Evolutionary conservation across 495 filamentous ascomycete species (phyloP), one percentile per base, ranked within the genome.

Genomic region (Acidomyces sp.): DNA sequence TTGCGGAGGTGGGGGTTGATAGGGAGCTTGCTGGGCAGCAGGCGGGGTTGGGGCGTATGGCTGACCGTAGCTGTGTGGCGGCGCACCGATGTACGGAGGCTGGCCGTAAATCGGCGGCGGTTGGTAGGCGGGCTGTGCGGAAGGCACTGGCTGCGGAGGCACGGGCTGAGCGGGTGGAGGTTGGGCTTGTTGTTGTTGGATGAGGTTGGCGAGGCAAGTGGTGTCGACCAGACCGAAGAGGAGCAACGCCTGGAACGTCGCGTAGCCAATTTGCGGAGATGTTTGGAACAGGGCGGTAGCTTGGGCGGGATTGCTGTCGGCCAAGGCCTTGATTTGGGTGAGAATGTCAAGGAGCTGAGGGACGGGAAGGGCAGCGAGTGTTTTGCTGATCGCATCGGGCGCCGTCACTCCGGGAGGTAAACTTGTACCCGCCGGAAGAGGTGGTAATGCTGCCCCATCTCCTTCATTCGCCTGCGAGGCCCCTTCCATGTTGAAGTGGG

Each of bases 291-390:
- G 73, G 55, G 94, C 85, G 7, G 80, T 85, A 0, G 87, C 87
- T 54, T 85, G 81, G 3, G 69, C 65, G 1, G 90, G 86, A 51
- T 96, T 86, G 11, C 67, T 71, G 35, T 75, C 78, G 2, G 80
- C 79, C 3, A 99, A 69, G 3, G 74, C 73, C 55, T 96, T 95
- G 85, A 96, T 94, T 61, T 95, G 86, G 3, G 77, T 75, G 25
- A 99, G 70, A 31, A 95, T 87, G 48, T 96, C 92, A 50, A 96
- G 82, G 6, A 99, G 74, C 57, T 95, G 90, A 7, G 83, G 70
- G 0, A 86, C 77, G 2, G 85, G 82, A 6, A 99, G 74, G 6
- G 84, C 80, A 28, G 76, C 75, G 28, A 99, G 74, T 0, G 88
- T 96, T 47, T 78, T 74, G 5, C 81, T 88, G 56, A 99, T 96